These are phyloP conservation scores for Ilex paraguariensis DNA, from an alignment of 305 asterid species.

Conservation along the genomic window DNA sequence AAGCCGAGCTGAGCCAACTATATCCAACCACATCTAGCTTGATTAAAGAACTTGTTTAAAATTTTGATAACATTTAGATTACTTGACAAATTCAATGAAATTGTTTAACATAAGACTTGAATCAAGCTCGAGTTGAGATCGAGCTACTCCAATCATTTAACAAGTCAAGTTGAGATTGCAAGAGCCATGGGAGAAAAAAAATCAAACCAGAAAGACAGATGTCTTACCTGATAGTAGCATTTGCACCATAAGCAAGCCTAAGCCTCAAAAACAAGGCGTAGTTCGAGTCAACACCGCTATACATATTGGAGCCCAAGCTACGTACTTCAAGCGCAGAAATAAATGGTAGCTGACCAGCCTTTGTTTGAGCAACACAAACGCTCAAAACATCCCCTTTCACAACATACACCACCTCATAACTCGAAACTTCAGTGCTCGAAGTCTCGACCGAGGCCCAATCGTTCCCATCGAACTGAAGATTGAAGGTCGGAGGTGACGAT, in stretches of 20 bases:
- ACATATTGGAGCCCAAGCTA: slow-evolving; percentile 35
- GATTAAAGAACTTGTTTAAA: no score
- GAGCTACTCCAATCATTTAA: no score
- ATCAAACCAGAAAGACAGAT: no score
- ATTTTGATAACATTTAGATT: no score
- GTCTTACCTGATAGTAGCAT: slow-evolving; percentile 33
- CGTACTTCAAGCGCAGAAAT: slow-evolving; percentile 60
- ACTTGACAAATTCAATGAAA: no score
- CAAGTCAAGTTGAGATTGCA: no score
- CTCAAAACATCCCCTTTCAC: slow-evolving; percentile 24
- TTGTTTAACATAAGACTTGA: no score
- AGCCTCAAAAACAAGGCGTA: slow-evolving; percentile 27
- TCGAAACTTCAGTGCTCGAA: neutral
- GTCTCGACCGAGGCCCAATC: slow-evolving; percentile 39
- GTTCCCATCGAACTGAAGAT: slow-evolving; percentile 53
- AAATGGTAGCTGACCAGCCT: slow-evolving; percentile 43
- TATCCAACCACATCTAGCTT: no score
- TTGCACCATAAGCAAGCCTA: slow-evolving; percentile 50
- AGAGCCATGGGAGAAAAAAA: no score
- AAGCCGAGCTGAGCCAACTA: no score
- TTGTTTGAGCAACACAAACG: slow-evolving; percentile 46
- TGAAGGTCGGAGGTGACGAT: slow-evolving; percentile 54
- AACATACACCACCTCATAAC: slow-evolving; percentile 38
- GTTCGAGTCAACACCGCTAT: slow-evolving; percentile 6
- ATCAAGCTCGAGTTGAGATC: no score